These are phyloP conservation scores for Trichoderma sp. DNA, from an alignment of 2,329 filamentous ascomycete genomes.

Conservation along the genomic window DNA sequence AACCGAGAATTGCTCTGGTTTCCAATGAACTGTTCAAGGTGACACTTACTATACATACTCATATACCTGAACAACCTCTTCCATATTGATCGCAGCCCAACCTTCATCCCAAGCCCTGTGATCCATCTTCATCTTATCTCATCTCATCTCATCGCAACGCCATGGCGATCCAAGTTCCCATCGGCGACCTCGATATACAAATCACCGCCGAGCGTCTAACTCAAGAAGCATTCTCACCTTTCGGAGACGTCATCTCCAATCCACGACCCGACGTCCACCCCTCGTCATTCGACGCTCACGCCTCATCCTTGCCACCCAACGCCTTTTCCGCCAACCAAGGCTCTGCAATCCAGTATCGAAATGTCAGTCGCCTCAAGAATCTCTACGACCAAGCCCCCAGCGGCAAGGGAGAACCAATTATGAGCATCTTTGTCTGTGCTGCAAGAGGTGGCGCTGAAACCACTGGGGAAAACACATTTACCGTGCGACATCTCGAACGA, in stretches of 20 bases:
- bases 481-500: slow-evolving; percentile 73
- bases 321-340: slow-evolving; percentile 77
- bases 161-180: slow-evolving; percentile 33
- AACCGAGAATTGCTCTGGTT: no score
- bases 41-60: neutral
- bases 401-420: slow-evolving; percentile 55
- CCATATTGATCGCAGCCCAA: neutral
- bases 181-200: slow-evolving; percentile 29
- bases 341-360: slow-evolving; percentile 81
- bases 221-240: slow-evolving; percentile 68
- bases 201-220: slow-evolving; percentile 68
- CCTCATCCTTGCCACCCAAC: slow-evolving; percentile 43
- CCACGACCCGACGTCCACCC: slow-evolving; percentile 61
- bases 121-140: neutral
- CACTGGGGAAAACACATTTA: slow-evolving; percentile 47
- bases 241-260: slow-evolving; percentile 81
- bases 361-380: slow-evolving; percentile 73
- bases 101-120: neutral
- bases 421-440: slow-evolving; percentile 88
- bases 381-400: slow-evolving; percentile 69
- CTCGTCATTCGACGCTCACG: slow-evolving; percentile 45
- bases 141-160: neutral
- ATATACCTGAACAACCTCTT: neutral
- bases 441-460: slow-evolving; percentile 30
- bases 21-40: neutral